Conservation (phyloP, 805 yeast species). For the Wickerhamiella parazyma region DNA sequence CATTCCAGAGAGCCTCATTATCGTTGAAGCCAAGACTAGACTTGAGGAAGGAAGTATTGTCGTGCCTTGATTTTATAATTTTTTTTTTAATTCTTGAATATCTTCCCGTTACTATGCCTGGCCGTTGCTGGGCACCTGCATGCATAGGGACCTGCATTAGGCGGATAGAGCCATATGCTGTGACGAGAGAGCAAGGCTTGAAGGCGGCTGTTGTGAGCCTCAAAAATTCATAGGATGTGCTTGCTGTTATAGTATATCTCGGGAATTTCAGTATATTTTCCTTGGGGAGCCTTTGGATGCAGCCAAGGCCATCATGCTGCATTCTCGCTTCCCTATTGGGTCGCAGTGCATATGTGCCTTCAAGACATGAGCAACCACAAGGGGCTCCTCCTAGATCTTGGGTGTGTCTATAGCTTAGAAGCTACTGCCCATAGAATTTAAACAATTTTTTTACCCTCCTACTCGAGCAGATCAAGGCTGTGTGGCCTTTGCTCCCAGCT, state of each 20-base stretch:
- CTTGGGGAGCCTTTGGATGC: neutral
- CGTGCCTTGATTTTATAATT: no score
- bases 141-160: neutral
- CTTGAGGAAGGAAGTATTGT: no score
- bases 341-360: neutral
- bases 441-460: no score
- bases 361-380: neutral
- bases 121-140: neutral
- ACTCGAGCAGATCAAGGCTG: neutral
- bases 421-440: no score
- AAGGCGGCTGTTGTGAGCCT: neutral
- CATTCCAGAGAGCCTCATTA: no score
- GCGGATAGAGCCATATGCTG: constrained; percentile 1
- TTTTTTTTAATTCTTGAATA: no score
- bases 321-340: neutral
- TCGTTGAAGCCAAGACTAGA: no score
- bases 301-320: neutral
- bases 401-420: no score
- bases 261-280: neutral
- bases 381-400: neutral
- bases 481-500: neutral
- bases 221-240: neutral
- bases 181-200: neutral
- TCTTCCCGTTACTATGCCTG: no score
- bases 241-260: neutral